Evolutionary conservation across 257 asterid species (phyloP).

Genomic region (Solanum paucissectum): DNA sequence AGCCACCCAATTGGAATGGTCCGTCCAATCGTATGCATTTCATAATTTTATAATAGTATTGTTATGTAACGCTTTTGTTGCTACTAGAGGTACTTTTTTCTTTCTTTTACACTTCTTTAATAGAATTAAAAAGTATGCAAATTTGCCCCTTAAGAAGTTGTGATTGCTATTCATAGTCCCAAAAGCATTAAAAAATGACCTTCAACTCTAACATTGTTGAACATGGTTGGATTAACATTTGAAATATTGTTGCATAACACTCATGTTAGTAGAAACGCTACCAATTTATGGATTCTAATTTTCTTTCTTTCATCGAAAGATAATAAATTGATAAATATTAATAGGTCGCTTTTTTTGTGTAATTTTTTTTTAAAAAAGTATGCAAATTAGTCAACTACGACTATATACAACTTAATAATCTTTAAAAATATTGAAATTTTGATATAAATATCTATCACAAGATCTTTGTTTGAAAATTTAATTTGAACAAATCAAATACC

Average conservation of each 20-base stretch:
- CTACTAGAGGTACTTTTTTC: too few species aligned
- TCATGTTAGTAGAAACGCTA: neutral
- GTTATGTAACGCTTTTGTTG: neutral
- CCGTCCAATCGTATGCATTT: neutral
- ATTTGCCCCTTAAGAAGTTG: neutral
- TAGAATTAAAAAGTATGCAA: neutral
- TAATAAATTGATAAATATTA: neutral
- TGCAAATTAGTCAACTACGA: neutral
- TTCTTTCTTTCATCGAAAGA: too few species aligned
- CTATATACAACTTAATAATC: neutral
- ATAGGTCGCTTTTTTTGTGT: neutral
- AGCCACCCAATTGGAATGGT: neutral
- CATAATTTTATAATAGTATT: neutral
- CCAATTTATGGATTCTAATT: neutral
- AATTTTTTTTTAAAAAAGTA: neutral
- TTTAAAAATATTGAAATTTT: neutral
- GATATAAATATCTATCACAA: neutral
- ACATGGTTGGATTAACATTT: neutral
- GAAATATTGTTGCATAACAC: neutral
- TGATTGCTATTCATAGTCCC: neutral
- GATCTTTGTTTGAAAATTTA: neutral
- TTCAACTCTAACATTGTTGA: neutral
- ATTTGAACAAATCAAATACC: neutral
- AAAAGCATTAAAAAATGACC: neutral
- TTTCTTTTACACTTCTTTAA: neutral